Evolutionary conservation across 2,329 filamentous ascomycete genomes (phyloP), one percentile per base, ranked within the genome.

Genomic region (Aspergillus sclerotialis): DNA sequence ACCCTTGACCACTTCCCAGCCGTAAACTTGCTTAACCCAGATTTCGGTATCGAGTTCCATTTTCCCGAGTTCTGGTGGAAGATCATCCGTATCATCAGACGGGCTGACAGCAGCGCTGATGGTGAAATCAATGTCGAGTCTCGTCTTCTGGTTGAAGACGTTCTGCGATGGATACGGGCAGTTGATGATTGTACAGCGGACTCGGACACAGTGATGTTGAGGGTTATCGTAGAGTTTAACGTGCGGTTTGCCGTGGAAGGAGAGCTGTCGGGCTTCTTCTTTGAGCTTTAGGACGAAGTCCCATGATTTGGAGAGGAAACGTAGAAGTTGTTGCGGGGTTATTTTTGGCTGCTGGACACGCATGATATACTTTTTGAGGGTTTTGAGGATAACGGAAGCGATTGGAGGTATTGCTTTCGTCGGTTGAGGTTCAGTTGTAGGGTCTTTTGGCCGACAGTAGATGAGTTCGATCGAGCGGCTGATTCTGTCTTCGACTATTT

Each of bases 221-320:
- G 52, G 37, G 5, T 45, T 44, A 9, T 60, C 51, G 1, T 46
- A 46, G 18, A 63, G 48, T 7, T 46, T 52, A 15, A 60, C 50
- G 17, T 56, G 60, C 8, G 64, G 67, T n/a, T 68, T 57, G 18
- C 66, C 66, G 35, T 60, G 62, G 40, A 65, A 64, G 40, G 58
- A 60, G 10, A 69, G 56, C 45, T 65, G 56, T 30, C 60, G 61
- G 24, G 65, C 54, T 41, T 69, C 66, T 37, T 67, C 58, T 32
- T 65, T 60, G 6, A 68, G 48, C 4, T 48, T 55, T 28, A 53
- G 49, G 3, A 58, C 55, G 26, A 58, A 50, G 40, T 64, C 52
- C 66, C 66, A 69, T n/a, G 62, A 61, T 28, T 53, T 41, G 7
- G 63, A 62, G 12, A 69, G 52, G 32, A 64, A 61, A 15, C 38